These are phyloP conservation scores for Candida sp. DNA, from an alignment of 1,139 yeast genomes.

Conservation along the genomic window DNA sequence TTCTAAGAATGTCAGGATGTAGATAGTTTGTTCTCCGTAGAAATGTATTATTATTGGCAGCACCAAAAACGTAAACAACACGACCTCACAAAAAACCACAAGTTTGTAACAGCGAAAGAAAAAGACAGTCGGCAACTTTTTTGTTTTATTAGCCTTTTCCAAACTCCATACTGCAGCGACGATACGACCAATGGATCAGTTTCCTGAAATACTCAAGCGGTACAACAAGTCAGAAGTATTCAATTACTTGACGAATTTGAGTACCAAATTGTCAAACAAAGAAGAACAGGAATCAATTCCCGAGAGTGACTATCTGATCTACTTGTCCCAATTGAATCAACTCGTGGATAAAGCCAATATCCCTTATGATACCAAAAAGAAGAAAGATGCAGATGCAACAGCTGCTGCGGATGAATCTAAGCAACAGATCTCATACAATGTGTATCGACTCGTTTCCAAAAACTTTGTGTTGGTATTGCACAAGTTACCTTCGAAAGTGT, in stretches of 20 bases:
- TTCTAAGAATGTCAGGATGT: constrained; percentile 5
- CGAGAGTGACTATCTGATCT: constrained; percentile 19
- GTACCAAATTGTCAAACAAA: constrained; percentile 21
- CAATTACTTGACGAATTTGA: constrained; percentile 27
- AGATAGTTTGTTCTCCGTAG: neutral
- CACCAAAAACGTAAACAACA: neutral
- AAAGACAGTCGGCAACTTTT: neutral
- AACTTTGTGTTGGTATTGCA: constrained; percentile 32
- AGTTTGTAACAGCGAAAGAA: neutral
- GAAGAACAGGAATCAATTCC: constrained; percentile 9
- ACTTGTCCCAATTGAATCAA: constrained; percentile 20
- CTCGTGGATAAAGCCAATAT: constrained; percentile 22
- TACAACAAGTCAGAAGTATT: constrained; percentile 26
- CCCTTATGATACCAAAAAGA: constrained; percentile 16
- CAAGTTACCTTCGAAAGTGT: constrained; percentile 38
- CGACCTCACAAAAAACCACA: neutral
- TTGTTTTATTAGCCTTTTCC: neutral
- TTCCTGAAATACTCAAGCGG: constrained; percentile 20
- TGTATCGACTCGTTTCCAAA: constrained; percentile 35
- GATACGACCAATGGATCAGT: constrained; percentile 15
- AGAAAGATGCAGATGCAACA: constrained; percentile 12
- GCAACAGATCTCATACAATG: constrained; percentile 22
- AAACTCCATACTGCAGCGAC: neutral
- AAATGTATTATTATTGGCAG: neutral
- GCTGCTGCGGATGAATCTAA: constrained; percentile 1